A percentile compares a stretch with the other conserved stretches of the same genome.
Conservation (phyloP, 2,329 filamentous ascomycete genomes). For the Epichloe sibirici region DNA sequence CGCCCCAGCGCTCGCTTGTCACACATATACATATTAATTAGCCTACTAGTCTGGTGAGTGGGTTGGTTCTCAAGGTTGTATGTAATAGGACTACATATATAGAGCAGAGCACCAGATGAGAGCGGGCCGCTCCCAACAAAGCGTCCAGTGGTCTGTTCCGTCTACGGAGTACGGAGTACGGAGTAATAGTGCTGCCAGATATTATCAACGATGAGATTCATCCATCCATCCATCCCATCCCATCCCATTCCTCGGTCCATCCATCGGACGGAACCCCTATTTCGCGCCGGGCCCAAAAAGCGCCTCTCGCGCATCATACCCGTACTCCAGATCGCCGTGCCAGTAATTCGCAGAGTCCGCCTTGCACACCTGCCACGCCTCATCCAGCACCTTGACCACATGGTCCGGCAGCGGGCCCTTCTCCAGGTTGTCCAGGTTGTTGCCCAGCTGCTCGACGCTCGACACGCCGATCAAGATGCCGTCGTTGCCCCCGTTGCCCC, state of each 20-base stretch:
- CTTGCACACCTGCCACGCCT: conserved; percentile 66
- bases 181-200: no score
- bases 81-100: no score
- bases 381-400: conserved; percentile 60
- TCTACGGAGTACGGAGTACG: no score
- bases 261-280: conserved; percentile 7
- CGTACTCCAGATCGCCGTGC: conserved; percentile 52
- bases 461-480: conserved; percentile 49
- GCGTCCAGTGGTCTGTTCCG: no score
- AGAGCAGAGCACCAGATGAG: no score
- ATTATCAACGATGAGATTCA: no score
- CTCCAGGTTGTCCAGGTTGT: conserved; percentile 45
- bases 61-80: no score
- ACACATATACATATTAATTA: no score
- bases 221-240: no score
- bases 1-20: no score
- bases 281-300: conserved; percentile 40
- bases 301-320: conserved; percentile 50
- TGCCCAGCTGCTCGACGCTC: conserved; percentile 42
- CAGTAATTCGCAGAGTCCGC: conserved; percentile 39
- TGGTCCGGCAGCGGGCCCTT: conserved; percentile 66
- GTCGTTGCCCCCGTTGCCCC: conserved; percentile 41
- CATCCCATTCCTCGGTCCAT: neutral
- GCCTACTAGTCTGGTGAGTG: no score
- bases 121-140: no score